Base-by-base conservation (phyloP, 2,329 filamentous ascomycete genomes). In the Colletotrichum musicola region DNA sequence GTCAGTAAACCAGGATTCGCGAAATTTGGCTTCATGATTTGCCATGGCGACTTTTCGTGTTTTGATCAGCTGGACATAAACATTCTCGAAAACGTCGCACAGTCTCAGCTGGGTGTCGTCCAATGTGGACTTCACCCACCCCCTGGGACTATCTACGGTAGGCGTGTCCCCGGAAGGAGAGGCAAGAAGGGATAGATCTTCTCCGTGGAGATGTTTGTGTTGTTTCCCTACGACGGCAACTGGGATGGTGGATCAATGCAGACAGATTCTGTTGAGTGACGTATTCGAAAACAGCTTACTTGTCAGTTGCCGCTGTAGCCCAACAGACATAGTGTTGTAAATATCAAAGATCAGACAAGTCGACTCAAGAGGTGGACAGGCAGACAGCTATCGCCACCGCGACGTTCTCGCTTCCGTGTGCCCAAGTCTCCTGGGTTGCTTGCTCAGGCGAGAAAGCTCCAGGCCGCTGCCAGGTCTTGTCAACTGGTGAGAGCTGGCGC, bases 81-180 rank as follows among this genome's bases (percentile, higher is more conserved):
- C 30, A 47, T 60, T 25, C 12, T 58, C 49, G 18, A 35, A 18
- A 35, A 61, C 62, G 66, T 61, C 27, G 66, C 42, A 69, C 56
- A 61, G 62, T 69, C 40, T 69, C 66, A 66, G 62, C 42, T 66
- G 44, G 66, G 62, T 69, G n/a, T 51, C 56, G 55, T 66, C 56
- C 40, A 6, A 66, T 66, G 66, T 69, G 66, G 62, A 56, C 50
- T 59, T 64, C 42, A 44, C 62, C 62, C 66, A 60, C 55, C 62
- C 47, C 35, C 35, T 13, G 49, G 18, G 49, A n/a, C 46, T 42
- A 16, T 42, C 44, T 46, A 30, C 50, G 44, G 51, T 35, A 22
- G 44, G 55, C 49, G 51, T 27, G 10, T 51, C 20, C 20, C 46
- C 22, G 49, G 40, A 55, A n/a, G 38, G 38, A 22, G 55, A 42